phyloP scores from a whole-genome alignment of 257 asterid species.

The Nicotiana sylvestris region DNA sequence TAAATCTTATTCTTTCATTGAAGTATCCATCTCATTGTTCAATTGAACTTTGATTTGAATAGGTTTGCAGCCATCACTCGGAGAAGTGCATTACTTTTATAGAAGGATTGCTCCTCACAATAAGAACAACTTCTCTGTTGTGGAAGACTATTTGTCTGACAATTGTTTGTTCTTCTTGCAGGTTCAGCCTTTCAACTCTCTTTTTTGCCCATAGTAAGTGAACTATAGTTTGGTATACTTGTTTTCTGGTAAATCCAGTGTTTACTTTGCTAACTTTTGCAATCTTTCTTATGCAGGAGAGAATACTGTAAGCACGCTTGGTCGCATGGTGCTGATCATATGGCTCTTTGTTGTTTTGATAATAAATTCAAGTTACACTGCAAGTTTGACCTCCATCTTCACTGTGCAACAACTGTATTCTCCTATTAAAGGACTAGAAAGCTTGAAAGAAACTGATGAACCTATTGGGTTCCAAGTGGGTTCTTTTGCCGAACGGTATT shows the following conservation, averaged over 20 bases:
- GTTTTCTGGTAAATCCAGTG: background rate
- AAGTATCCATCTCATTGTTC: background rate
- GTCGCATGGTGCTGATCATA: conserved; percentile 50
- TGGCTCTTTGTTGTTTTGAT: conserved; percentile 68
- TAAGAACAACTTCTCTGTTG: background rate
- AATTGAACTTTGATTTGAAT: background rate
- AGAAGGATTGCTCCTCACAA: background rate
- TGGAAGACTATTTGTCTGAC: conserved; percentile 1
- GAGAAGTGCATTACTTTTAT: background rate
- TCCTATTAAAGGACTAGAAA: conserved; percentile 49
- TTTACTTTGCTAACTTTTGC: background rate
- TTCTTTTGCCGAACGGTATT: conserved; percentile 52
- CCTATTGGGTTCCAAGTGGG: conserved; percentile 72
- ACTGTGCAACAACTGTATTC: conserved; percentile 63
- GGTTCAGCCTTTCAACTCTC: conserved; percentile 66
- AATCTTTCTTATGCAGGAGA: conserved; percentile 35
- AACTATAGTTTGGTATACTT: background rate
- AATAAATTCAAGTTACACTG: conserved; percentile 64
- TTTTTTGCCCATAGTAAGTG: conserved; percentile 61
- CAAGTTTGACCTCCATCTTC: conserved; percentile 65
- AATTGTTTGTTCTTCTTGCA: conserved; percentile 26
- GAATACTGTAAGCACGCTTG: conserved; percentile 49
- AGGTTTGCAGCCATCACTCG: background rate
- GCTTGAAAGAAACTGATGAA: conserved; percentile 37
- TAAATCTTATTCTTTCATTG: background rate